phyloP scores from a whole-genome alignment of 1,284 basidiomycete genomes.

The Boletus sp. region DNA sequence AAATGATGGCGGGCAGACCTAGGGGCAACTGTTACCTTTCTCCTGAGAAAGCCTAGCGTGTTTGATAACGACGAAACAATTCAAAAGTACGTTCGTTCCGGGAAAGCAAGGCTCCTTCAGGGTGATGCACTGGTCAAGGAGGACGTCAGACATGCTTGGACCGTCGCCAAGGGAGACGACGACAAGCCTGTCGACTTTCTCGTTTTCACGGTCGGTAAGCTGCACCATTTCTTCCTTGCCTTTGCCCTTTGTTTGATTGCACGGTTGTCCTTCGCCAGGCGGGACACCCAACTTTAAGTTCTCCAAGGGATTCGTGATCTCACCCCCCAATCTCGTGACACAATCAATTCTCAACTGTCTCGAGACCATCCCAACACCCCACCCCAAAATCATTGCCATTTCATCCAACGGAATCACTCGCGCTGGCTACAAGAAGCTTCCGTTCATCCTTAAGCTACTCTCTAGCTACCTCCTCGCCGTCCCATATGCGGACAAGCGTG shows the following conservation, averaged over 20 bases:
- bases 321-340: slow-evolving; percentile 31
- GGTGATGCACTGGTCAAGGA: slow-evolving; percentile 47
- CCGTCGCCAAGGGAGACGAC: slow-evolving; percentile 24
- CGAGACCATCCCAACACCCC: slow-evolving; percentile 28
- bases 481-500: slow-evolving; percentile 57
- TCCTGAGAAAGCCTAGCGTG: slow-evolving; percentile 39
- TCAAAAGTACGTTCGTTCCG: slow-evolving; percentile 38
- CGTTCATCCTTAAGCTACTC: slow-evolving; percentile 44
- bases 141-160: slow-evolving; percentile 44
- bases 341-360: slow-evolving; percentile 28
- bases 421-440: slow-evolving; percentile 43
- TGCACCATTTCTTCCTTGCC: too few species aligned
- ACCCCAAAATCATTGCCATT: slow-evolving; percentile 49
- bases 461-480: slow-evolving; percentile 39
- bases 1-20: slow-evolving; percentile 30
- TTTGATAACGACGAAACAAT: slow-evolving; percentile 45
- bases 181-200: slow-evolving; percentile 25
- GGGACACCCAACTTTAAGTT: slow-evolving; percentile 19
- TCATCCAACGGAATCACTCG: slow-evolving; percentile 51
- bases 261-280: slow-evolving; percentile 9
- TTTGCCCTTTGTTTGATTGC: neutral
- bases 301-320: slow-evolving; percentile 24
- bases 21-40: slow-evolving; percentile 49
- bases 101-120: slow-evolving; percentile 41
- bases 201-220: slow-evolving; percentile 26